Evolutionary conservation across 1,139 yeast species (phyloP), one percentile per base, ranked within the genome.

Genomic region (Groenewaldozyma sp.): DNA sequence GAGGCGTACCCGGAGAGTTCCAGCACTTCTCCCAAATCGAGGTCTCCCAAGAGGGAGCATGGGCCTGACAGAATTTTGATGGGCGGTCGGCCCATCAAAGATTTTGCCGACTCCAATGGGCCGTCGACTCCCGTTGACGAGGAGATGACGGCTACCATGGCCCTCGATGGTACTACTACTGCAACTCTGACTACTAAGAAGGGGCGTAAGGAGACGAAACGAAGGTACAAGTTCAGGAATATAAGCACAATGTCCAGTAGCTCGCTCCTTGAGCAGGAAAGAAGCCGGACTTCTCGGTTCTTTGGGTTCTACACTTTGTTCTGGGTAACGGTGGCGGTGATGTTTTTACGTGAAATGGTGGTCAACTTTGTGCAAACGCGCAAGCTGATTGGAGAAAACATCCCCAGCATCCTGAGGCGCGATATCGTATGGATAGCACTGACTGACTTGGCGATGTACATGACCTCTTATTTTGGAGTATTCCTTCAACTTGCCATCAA

Each of bases 371-470:
- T 55, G 5, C 46, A 42, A 19, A 50, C 55, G 24, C 64, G 67
- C 1, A 44, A 50, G 2, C 33, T 63, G 2, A 53, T 65, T 34
- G 65, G 74, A 21, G 69, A 76, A 35, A 73, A 76, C 24, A 71
- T 83, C 24, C 59, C 78, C 28, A 46, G 51, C 27, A 63, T 74
- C 7, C 63, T 86, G 59, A 52, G 65, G 4, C 65, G 68, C 24
- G 88, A 83, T 49, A 40, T 84, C 17, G 47, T 73, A 43, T 71
- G 72, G 48, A 78, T 86, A 22, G 94, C 76, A 0, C 47, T 79
- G 18, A 76, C 83, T 1, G 95, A 86, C 56, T 59, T 77, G 31
- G 58, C 58, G 33, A 81, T 86, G 91, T 86, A 84, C 54, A 49
- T 78, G 24, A 54, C 74, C 14, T 71, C 74, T 27, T 86, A 78